Evolutionary conservation across 129 eudicot species (phyloP), one percentile per base, ranked within the genome.

Genomic region (Tagetes patula): DNA sequence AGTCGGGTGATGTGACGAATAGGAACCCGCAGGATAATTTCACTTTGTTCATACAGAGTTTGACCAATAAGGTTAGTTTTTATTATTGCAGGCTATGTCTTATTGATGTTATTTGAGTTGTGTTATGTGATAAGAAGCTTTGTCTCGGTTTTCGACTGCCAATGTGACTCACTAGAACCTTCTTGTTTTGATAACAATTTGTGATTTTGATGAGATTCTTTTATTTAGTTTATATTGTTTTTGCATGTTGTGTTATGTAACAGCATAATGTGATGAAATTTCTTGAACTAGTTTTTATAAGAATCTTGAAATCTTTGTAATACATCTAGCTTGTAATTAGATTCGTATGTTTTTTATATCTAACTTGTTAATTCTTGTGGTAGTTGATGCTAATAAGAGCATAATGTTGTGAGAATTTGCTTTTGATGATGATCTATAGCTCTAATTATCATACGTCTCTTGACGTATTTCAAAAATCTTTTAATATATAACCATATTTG

Each of bases 51-150:
- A n/a, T 78, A 27, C 73, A 78, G 48, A 65, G 64, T 45, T 78
- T 78, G 77, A 71, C 77, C 30, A 71, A 78, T 63, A 78, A 78
- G 82, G 82, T 78, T 34, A 78, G 82, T 64, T 36, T 61, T 30
- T 20, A 0, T 20, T 78, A 42, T 31, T 61, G 31, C 68, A 63
- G 27, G 38, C 36, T 61, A 38, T 39, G 38, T 39, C 4, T 12
- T 31, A 6, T 40, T 9, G 34, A 4, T 52, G 39, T 1, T 76
- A 56, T 74, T 63, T 55, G 33, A 33, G 47, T 58, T 59, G 13
- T 32, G 8, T 34, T 46, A 61, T 20, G 5, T 63, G 64, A 37
- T 39, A 6, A 1, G 47, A 73, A 46, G 66, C 40, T 52, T 56
- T 58, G 7, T 8, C 32, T 56, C 31, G 38, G 34, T 45, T 43